A percentile compares a stretch with the other conserved stretches of the same genome.
Evolutionary conservation across 768 basidiomycete genomes (phyloP).

Genomic region (Nidularia pulvinata): DNA sequence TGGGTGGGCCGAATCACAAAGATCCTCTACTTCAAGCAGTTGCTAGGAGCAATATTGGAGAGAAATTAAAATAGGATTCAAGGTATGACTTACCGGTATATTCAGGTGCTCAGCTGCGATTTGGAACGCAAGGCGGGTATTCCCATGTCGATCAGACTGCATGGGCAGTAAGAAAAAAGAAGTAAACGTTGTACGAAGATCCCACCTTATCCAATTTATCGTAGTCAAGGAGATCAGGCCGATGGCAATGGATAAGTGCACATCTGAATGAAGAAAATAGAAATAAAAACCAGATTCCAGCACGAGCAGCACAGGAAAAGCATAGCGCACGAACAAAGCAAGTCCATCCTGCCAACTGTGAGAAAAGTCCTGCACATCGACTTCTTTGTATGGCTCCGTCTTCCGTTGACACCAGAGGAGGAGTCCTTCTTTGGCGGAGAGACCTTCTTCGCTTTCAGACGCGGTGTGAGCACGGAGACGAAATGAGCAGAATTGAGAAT

Average conservation of each 20-base stretch:
- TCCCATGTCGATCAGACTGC: slow-evolving; percentile 78
- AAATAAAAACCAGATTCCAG: slow-evolving; percentile 1
- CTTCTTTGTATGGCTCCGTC: slow-evolving; percentile 88
- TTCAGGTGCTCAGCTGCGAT: slow-evolving; percentile 87
- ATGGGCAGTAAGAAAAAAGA: slow-evolving; percentile 5
- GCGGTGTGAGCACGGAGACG: slow-evolving; percentile 9
- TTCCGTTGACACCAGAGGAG: slow-evolving; percentile 98
- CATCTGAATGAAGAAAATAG: slow-evolving; percentile 54
- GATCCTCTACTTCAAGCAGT: slow-evolving; percentile 94
- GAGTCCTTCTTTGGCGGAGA: slow-evolving; percentile 98
- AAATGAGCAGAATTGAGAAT: slow-evolving; percentile 1
- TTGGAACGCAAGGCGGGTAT: slow-evolving; percentile 85
- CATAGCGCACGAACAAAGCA: slow-evolving; percentile 69
- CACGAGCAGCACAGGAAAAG: slow-evolving; percentile 4
- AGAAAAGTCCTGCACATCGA: slow-evolving; percentile 94
- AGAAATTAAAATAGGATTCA: not conserved
- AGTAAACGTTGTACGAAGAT: not conserved
- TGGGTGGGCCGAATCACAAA: slow-evolving; percentile 84
- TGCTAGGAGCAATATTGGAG: slow-evolving; percentile 46
- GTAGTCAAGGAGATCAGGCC: slow-evolving; percentile 94
- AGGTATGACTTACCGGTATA: slow-evolving; percentile 71
- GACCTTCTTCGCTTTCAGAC: slow-evolving; percentile 83
- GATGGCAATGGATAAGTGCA: slow-evolving; percentile 96
- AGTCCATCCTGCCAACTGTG: slow-evolving; percentile 94
- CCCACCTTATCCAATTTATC: slow-evolving; percentile 79